Evolutionary conservation across 2,329 filamentous ascomycete species (phyloP).

Genomic region (Aspergillus luchuensis): DNA sequence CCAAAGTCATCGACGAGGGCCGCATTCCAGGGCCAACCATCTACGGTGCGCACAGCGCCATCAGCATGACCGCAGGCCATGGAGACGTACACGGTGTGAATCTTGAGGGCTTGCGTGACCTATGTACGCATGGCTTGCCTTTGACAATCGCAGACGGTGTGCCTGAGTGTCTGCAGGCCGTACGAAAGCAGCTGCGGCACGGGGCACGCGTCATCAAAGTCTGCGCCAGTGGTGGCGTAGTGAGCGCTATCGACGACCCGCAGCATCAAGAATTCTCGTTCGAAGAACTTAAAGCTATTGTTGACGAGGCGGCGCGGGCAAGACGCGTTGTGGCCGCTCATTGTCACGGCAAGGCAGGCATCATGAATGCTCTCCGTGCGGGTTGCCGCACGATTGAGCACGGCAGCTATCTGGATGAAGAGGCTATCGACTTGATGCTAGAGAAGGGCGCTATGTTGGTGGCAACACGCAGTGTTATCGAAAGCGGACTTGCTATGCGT

Average conservation of each 20-base stretch:
- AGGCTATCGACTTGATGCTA: constrained; percentile 49
- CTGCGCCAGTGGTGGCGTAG: constrained; percentile 49
- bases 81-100: constrained; percentile 44
- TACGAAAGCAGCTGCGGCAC: constrained; percentile 48
- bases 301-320: constrained; percentile 46
- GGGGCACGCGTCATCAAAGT: constrained; percentile 55
- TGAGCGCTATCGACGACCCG: constrained; percentile 47
- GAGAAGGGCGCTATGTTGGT: constrained; percentile 50
- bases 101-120: constrained; percentile 1
- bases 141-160: constrained; percentile 50
- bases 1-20: constrained; percentile 48
- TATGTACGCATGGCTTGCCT: constrained; percentile 19
- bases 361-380: constrained; percentile 48
- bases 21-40: constrained; percentile 52
- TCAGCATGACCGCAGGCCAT: constrained; percentile 55
- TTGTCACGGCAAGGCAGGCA: constrained; percentile 51
- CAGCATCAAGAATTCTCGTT: constrained; percentile 49
- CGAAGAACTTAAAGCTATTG: constrained; percentile 48
- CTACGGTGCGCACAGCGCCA: constrained; percentile 48
- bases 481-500: constrained; percentile 39
- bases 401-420: constrained; percentile 51
- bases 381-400: constrained; percentile 54
- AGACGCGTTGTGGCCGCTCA: constrained; percentile 48
- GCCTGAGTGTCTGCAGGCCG: constrained; percentile 48
- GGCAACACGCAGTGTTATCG: constrained; percentile 49